Base-by-base conservation (phyloP, 352 stramenopile genomes). In the Phytophthora fragariaefolia region DNA sequence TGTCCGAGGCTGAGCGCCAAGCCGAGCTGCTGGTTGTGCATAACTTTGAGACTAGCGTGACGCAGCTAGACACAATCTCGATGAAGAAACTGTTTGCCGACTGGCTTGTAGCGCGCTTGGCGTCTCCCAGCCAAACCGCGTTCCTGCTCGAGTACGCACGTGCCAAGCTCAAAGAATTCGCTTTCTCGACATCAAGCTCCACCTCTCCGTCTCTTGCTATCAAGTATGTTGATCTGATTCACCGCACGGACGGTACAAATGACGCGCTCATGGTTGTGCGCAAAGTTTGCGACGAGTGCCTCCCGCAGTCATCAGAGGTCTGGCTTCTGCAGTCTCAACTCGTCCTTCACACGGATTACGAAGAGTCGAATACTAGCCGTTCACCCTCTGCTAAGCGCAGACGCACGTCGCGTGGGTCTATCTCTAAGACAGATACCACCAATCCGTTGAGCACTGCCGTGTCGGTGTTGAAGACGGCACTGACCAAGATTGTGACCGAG, bases 301-400 rank as follows among this genome's bases (percentile, higher is more conserved):
- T 79, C 36, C 63, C 73, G 12, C 62, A 80, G 17, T 71, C 71
- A 10, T 76, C 79, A 0, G 64, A 77, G 38, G 60, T 93, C 8
- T 94, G 84, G 82, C 63, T 94, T 27, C 69, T 95, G 42, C 80
- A 91, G 47, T 78, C 87, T 32, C 87, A 94, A 66, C 73, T 95
- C 6, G 67, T 87, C 42, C 75, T 93, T 53, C 84, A 92, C 57
- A 32, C 50, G 1, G 69, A 86, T 10, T 57, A 64, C 43, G 36
- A 74, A 51, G 68, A 66, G 34, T 15, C 38, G 5, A 46, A n/a
- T 13, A 63, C 38, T 5, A 58, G 40, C 26, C 34, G 30, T 15
- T 66, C 62, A 27, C 65, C 69, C 1, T 64, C 68, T 15, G 50
- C 72, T 32, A 92, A 95, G 73, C 83, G 87, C 30, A 78, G 80